phyloP scores from a whole-genome alignment of 1,284 basidiomycete genomes.

The Malassezia obtusa region DNA sequence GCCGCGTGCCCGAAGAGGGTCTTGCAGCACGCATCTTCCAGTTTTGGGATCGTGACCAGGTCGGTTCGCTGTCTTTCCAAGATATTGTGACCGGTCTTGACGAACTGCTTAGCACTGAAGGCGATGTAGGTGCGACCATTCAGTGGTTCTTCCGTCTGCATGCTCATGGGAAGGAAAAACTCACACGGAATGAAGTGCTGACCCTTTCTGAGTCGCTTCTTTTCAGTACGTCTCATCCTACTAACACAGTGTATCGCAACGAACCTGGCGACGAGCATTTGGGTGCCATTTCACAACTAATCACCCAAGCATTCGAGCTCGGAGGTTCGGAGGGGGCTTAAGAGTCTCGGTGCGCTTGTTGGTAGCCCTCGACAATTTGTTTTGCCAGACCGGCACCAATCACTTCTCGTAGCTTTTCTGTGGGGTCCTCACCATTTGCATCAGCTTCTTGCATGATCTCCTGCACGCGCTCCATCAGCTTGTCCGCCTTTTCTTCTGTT shows the following conservation, averaged over 20 bases:
- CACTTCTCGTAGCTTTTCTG: slow-evolving; percentile 24
- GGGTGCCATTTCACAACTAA: slow-evolving; percentile 50
- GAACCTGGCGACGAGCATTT: slow-evolving; percentile 94
- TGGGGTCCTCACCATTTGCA: slow-evolving; percentile 27
- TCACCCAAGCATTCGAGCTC: slow-evolving; percentile 34
- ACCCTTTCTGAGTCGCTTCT: slow-evolving; percentile 80
- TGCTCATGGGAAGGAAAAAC: slow-evolving; percentile 82
- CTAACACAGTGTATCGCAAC: slow-evolving; percentile 84
- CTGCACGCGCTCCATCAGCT: slow-evolving; percentile 27
- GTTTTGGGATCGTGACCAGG: slow-evolving; percentile 39
- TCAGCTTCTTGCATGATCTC: slow-evolving; percentile 30
- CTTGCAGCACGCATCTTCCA: slow-evolving; percentile 33
- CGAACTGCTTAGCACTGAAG: slow-evolving; percentile 65
- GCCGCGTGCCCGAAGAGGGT: slow-evolving; percentile 40
- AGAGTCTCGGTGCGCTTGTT: background rate
- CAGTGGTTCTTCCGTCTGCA: slow-evolving; percentile 91
- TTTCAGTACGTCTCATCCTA: slow-evolving; percentile 54
- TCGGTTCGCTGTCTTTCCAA: slow-evolving; percentile 51
- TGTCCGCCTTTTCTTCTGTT: slow-evolving; percentile 22
- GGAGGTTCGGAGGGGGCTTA: background rate
- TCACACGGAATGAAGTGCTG: slow-evolving; percentile 92
- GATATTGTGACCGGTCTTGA: slow-evolving; percentile 83
- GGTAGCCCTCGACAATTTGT: slow-evolving; percentile 32
- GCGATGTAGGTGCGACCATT: slow-evolving; percentile 89
- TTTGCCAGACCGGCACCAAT: slow-evolving; percentile 30